These are phyloP conservation scores for Fusarium pseudonygamai DNA, from an alignment of 2,329 filamentous ascomycete species.

Conservation along the genomic window DNA sequence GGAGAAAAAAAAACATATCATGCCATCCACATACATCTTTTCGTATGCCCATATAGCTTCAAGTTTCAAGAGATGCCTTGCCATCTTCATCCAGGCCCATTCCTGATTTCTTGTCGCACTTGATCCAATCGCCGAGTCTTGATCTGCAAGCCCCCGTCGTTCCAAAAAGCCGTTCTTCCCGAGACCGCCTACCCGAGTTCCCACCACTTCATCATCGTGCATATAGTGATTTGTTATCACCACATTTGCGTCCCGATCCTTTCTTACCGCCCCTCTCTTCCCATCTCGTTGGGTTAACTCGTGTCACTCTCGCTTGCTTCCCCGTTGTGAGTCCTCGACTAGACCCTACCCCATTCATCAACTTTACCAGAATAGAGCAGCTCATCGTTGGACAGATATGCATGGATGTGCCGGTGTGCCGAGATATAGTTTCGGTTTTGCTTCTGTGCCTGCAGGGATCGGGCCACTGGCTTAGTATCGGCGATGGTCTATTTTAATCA, in stretches of 20 bases:
- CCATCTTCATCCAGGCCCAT: constrained; percentile 5
- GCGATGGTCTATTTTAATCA: constrained; percentile 55
- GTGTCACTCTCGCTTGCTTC: constrained; percentile 5
- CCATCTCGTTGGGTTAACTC: constrained; percentile 1
- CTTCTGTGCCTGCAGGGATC: constrained; percentile 17
- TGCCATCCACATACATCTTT: background rate
- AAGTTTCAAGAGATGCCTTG: constrained; percentile 7
- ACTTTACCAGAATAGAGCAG: constrained; percentile 1
- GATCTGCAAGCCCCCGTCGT: constrained; percentile 30
- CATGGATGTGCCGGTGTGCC: constrained; percentile 32
- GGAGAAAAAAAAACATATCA: background rate
- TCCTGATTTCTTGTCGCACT: constrained; percentile 11
- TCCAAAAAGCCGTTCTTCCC: constrained; percentile 39
- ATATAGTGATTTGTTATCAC: constrained; percentile 22
- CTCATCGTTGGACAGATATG: constrained; percentile 16
- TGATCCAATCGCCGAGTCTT: constrained; percentile 31
- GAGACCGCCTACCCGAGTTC: constrained; percentile 27
- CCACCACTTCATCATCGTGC: constrained; percentile 39
- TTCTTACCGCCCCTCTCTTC: constrained; percentile 17
- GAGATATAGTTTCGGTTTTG: constrained; percentile 11
- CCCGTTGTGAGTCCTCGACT: constrained; percentile 11
- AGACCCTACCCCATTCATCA: constrained; percentile 23
- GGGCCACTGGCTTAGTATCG: constrained; percentile 44
- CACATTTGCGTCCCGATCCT: background rate
- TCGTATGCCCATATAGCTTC: background rate